Conservation (phyloP, 2,329 filamentous ascomycete species). For the Colletotrichum noveboracense region DNA sequence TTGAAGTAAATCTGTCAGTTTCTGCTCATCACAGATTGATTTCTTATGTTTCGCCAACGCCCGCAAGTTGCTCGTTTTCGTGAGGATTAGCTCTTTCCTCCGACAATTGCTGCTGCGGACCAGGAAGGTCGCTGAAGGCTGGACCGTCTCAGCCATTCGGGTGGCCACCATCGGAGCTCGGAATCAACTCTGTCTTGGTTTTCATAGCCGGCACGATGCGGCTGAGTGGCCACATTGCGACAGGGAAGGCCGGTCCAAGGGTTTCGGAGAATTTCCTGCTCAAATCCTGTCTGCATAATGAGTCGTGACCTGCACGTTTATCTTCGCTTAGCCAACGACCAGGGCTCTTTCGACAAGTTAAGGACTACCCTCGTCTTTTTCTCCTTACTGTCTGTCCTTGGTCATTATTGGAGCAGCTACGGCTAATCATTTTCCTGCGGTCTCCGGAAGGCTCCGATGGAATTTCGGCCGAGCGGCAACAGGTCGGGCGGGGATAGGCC, state of each 20-base stretch:
- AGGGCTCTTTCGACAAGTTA: not conserved
- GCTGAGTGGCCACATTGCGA: not conserved
- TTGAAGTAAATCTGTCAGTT: not conserved
- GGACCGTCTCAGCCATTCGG: not conserved
- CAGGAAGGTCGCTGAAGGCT: not conserved
- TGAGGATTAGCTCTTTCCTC: not conserved
- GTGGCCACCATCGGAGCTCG: not conserved
- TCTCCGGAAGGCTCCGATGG: not conserved
- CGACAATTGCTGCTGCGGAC: not conserved
- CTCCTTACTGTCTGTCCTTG: not conserved
- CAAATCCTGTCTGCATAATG: not conserved
- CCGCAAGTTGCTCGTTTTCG: not conserved
- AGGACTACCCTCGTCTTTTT: not conserved
- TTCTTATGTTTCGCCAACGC: not conserved
- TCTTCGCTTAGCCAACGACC: not conserved
- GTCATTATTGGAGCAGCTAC: not conserved
- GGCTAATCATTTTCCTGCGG: fast-evolving
- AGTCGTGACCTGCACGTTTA: not conserved
- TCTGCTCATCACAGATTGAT: not conserved
- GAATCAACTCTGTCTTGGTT: not conserved
- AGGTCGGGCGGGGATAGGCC: not conserved
- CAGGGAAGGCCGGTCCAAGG: not conserved
- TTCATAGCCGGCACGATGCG: not conserved
- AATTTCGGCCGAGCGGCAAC: not conserved
- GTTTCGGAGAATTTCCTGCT: not conserved